Conservation (phyloP, 306 rosid species). For the Adenanthera pavonina region DNA sequence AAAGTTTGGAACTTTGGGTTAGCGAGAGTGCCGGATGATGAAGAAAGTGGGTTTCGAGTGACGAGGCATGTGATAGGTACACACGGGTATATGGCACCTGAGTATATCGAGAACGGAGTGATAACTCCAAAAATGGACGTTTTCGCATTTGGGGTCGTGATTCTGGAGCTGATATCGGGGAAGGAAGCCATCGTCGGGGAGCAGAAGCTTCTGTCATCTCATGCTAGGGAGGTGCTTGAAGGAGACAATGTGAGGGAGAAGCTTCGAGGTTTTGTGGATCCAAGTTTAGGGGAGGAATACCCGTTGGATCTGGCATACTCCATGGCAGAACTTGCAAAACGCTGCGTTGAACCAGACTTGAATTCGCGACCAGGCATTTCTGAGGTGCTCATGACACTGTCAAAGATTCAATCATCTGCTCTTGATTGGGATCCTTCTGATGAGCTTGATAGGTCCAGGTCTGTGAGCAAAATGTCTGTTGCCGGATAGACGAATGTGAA, state of each 20-base stretch:
- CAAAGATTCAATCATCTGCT: slow-evolving; percentile 69
- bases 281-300: slow-evolving; percentile 48
- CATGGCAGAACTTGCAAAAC: slow-evolving; percentile 64
- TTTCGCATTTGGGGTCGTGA: slow-evolving; percentile 73
- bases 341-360: slow-evolving; percentile 56
- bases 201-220: slow-evolving; percentile 36
- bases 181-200: slow-evolving; percentile 50
- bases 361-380: slow-evolving; percentile 61
- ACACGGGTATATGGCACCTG: slow-evolving; percentile 84
- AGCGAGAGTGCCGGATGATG: slow-evolving; percentile 57
- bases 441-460: slow-evolving; percentile 54
- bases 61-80: slow-evolving; percentile 84
- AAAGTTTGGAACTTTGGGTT: slow-evolving; percentile 70
- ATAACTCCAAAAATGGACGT: slow-evolving; percentile 76
- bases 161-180: slow-evolving; percentile 75
- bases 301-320: slow-evolving; percentile 77
- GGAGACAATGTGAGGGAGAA: slow-evolving; percentile 66
- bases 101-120: slow-evolving; percentile 70
- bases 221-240: slow-evolving; percentile 50
- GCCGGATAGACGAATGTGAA: not conserved
- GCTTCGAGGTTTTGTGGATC: slow-evolving; percentile 64
- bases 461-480: slow-evolving; percentile 33
- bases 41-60: slow-evolving; percentile 51
- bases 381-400: slow-evolving; percentile 55
- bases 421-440: slow-evolving; percentile 77